Conservation (phyloP, 495 filamentous ascomycete species). For the Podospora anserina region DNA sequence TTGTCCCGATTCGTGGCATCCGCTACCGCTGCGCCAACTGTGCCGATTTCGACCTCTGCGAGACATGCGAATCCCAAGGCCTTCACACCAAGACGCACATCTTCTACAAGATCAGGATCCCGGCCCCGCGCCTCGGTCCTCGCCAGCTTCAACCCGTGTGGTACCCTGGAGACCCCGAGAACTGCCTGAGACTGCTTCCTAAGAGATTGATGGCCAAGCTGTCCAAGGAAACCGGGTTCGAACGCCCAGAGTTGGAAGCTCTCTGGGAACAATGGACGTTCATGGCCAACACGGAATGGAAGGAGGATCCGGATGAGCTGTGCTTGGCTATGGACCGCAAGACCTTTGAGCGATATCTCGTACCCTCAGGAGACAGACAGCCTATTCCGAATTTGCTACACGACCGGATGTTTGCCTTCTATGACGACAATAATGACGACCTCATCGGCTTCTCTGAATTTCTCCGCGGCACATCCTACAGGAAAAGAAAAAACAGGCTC, state of each 20-base stretch:
- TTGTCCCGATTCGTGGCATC: conserved; percentile 84
- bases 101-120: conserved; percentile 76
- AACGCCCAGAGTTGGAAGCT: conserved; percentile 80
- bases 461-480: conserved; percentile 73
- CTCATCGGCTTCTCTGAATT: conserved; percentile 95
- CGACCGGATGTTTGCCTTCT: conserved; percentile 94
- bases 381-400: conserved; percentile 84
- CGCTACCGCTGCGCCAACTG: conserved; percentile 92
- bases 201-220: conserved; percentile 61
- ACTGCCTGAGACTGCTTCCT: conserved; percentile 57
- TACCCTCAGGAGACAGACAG: conserved; percentile 74
- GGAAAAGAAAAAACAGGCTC: conserved; percentile 73
- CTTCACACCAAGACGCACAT: conserved; percentile 89
- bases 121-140: conserved; percentile 45
- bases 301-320: conserved; percentile 73
- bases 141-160: conserved; percentile 71
- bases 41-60: conserved; percentile 86
- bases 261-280: conserved; percentile 96
- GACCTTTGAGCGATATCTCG: conserved; percentile 86
- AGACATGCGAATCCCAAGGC: conserved; percentile 80
- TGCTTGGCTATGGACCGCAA: conserved; percentile 81
- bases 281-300: conserved; percentile 80
- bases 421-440: conserved; percentile 83
- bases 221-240: conserved; percentile 69
- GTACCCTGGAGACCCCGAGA: conserved; percentile 85